Base-by-base conservation (phyloP, 2,329 filamentous ascomycete genomes). In the Trichoderma endophyticum region DNA sequence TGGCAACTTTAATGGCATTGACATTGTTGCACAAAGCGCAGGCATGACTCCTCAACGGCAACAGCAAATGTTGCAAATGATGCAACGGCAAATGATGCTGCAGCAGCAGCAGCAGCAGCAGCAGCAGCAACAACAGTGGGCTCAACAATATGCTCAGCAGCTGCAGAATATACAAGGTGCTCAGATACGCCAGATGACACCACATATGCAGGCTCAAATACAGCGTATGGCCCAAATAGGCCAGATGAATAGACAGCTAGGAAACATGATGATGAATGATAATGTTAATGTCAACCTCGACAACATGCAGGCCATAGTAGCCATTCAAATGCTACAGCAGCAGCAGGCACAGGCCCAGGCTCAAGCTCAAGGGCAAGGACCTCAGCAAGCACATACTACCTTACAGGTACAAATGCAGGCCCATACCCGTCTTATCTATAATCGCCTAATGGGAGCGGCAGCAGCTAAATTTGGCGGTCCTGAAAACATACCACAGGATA, bases 401-500 rank as follows among this genome's bases (percentile, higher is more conserved):
- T 28, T 57, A 9, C 54, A 57, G 4, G 54, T 18, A 7, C 54
- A 57, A 18, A 26, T 57, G 26, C 54, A 30, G 18, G 24, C 77
- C 6, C 74, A 79, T 2, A 81, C 82, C 6, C 77, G 81, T 6
- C 54, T 76, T 3, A 71, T 87, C 0, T 88, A 84, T 63, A 72
- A 78, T 14, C 81, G 80, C 65, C 78, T 84, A 67, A 74, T 88
- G 9, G 75, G 73, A 12, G 69, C 71, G 5, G 75, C 78, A 4
- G 77, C 79, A 0, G 75, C 76, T 2, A 83, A 82, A 21, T 85
- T 80, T 71, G 84, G 84, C 14, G 82, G 83, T 0, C 70, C 75
- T 1, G 82, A 84, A 26, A 82, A 83, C 39, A 84, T 89, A 3
- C 87, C 87, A 0, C 79, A 75, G 0, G 86, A 88, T 0, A 67